Conservation (phyloP, 2,329 filamentous ascomycete species). For the Trichoderma simmonsii region DNA sequence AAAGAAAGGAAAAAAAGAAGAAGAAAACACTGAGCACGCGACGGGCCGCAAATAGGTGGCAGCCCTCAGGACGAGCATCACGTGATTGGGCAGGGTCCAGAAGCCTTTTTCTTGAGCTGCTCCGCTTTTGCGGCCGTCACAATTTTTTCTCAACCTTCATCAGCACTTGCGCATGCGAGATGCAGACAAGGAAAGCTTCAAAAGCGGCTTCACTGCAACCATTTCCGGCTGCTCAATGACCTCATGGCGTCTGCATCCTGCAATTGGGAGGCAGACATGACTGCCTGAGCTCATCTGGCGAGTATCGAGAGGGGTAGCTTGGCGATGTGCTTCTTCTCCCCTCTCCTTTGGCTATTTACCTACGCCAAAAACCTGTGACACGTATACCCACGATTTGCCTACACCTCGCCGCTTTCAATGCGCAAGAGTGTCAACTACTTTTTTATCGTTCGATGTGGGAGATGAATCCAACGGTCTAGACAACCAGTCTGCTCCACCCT, state of each 20-base stretch:
- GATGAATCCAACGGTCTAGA: constrained; percentile 62
- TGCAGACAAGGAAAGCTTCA: background rate
- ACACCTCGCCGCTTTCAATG: constrained; percentile 57
- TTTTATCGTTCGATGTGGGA: constrained; percentile 60
- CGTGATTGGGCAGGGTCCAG: constrained; percentile 25
- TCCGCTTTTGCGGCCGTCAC: constrained; percentile 9
- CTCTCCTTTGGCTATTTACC: background rate
- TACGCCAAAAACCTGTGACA: background rate
- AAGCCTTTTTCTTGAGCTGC: background rate
- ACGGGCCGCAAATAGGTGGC: background rate
- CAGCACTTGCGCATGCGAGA: constrained; percentile 8
- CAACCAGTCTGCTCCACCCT: constrained; percentile 67
- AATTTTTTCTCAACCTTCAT: constrained; percentile 13
- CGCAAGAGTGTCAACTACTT: constrained; percentile 58
- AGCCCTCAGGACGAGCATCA: constrained; percentile 21
- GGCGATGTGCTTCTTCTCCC: background rate
- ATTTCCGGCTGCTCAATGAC: background rate
- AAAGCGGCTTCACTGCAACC: background rate
- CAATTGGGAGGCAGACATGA: background rate
- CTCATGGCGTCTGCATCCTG: constrained; percentile 11
- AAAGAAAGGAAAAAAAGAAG: constrained; percentile 31
- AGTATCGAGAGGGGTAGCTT: background rate
- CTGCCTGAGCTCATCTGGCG: background rate
- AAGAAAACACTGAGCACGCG: constrained; percentile 13
- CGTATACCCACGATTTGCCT: constrained; percentile 55